Percentiles rank a stretch among this genome's conserved stretches.
Conservation (phyloP, 2,329 filamentous ascomycete species). For the Botrytis fabae region DNA sequence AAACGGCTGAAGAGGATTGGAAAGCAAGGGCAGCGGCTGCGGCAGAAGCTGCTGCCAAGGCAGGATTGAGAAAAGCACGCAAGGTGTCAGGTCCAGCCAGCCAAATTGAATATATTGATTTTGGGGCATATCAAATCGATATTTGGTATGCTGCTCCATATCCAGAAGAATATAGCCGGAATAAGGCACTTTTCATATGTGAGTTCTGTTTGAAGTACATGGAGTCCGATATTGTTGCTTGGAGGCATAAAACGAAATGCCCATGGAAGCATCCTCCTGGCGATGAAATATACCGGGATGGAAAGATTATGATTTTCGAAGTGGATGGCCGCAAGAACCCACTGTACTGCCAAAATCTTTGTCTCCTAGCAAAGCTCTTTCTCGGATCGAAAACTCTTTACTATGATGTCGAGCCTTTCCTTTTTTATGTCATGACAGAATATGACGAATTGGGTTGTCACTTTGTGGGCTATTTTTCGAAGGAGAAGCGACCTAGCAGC, state of each 20-base stretch:
- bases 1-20: slow-evolving; percentile 91
- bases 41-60: slow-evolving; percentile 68
- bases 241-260: slow-evolving; percentile 96
- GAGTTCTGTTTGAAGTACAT: slow-evolving; percentile 99
- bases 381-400: slow-evolving; percentile 98
- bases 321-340: slow-evolving; percentile 96
- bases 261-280: slow-evolving; percentile 94
- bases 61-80: slow-evolving; percentile 63
- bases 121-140: slow-evolving; percentile 96
- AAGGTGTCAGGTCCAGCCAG: slow-evolving; percentile 85
- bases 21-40: slow-evolving; percentile 63
- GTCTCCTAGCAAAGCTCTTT: slow-evolving; percentile 92
- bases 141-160: slow-evolving; percentile 99
- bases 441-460: slow-evolving; percentile 90
- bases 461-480: slow-evolving; percentile 99
- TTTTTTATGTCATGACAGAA: slow-evolving; percentile 97
- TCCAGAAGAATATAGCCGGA: slow-evolving; percentile 96
- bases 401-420: slow-evolving; percentile 94
- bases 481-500: slow-evolving; percentile 92
- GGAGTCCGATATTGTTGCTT: slow-evolving; percentile 98
- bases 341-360: slow-evolving; percentile 98
- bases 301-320: slow-evolving; percentile 91
- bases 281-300: slow-evolving; percentile 94
- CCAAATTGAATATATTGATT: slow-evolving; percentile 98
- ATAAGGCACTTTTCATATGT: slow-evolving; percentile 96